Percentiles rank a stretch among this genome's conserved stretches.
phyloP scores from a whole-genome alignment of 495 filamentous ascomycete species.

The Parathielavia appendiculata region DNA sequence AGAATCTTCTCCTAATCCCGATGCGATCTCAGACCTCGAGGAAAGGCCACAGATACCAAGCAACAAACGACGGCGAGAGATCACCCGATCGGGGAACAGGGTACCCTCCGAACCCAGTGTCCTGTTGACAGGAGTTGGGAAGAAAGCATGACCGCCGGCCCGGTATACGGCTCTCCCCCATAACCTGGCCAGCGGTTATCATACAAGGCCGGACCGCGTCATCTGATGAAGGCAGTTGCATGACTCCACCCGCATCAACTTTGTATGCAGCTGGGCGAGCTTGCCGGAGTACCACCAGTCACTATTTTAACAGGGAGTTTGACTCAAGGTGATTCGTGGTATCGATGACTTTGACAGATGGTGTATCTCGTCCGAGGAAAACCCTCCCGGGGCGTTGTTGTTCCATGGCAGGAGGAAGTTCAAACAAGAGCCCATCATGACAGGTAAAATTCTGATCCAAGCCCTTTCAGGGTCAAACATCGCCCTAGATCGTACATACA shows the following conservation, averaged over 20 bases:
- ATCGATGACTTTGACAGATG: too few relatives aligned
- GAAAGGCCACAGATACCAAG: background rate
- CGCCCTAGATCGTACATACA: constrained; percentile 9
- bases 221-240: background rate
- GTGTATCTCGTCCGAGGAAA: background rate
- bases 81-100: too few relatives aligned
- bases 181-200: background rate
- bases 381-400: background rate
- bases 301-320: background rate
- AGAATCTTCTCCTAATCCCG: too few relatives aligned
- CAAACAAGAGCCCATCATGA: background rate
- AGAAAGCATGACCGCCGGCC: background rate
- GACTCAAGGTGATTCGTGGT: too few relatives aligned
- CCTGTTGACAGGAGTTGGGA: background rate
- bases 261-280: background rate
- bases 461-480: background rate
- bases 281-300: background rate
- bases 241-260: background rate
- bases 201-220: background rate
- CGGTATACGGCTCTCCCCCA: background rate
- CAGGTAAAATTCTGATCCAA: background rate
- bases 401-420: background rate
- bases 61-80: background rate
- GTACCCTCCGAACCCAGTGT: too few relatives aligned
- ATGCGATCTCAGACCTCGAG: too few relatives aligned